Evolutionary conservation across 495 filamentous ascomycete species (phyloP).

Genomic region (Penicillium cataractarum): DNA sequence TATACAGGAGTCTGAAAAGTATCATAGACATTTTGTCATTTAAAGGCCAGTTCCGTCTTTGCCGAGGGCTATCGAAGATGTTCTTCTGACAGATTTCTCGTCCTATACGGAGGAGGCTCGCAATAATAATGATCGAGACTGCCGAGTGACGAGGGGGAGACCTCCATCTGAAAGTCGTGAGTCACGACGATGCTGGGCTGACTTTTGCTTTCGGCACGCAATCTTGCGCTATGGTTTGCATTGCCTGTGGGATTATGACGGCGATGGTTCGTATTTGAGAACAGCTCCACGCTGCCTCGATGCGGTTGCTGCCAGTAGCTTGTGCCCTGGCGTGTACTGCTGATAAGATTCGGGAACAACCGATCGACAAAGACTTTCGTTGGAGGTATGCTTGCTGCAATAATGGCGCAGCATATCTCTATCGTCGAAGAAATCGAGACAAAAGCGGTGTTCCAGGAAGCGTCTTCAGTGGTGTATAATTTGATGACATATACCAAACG

Average conservation of each 20-base stretch:
- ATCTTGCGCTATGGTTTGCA: background rate
- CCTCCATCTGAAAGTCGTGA: background rate
- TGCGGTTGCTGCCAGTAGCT: background rate
- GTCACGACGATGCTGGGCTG: background rate
- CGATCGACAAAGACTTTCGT: slow-evolving; percentile 3
- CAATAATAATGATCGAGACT: background rate
- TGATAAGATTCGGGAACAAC: background rate
- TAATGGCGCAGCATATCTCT: slow-evolving; percentile 17
- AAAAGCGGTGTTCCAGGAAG: slow-evolving; percentile 14
- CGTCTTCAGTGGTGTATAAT: slow-evolving; percentile 18
- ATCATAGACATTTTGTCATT: no score
- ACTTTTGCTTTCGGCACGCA: background rate
- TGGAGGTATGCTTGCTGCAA: slow-evolving; percentile 20
- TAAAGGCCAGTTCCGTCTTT: no score
- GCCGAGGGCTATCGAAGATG: no score
- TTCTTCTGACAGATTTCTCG: no score
- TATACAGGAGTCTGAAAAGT: no score
- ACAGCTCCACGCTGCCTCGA: background rate
- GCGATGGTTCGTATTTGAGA: background rate
- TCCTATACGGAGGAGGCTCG: no score
- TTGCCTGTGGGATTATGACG: background rate
- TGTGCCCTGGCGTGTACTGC: background rate
- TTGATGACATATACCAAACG: slow-evolving; percentile 23
- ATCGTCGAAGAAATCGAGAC: slow-evolving; percentile 17
- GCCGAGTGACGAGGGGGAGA: background rate